A percentile compares a stretch with the other conserved stretches of the same genome.
These are phyloP conservation scores for Xylaria sp. DNA, from an alignment of 2,329 filamentous ascomycete genomes.

Conservation along the genomic window DNA sequence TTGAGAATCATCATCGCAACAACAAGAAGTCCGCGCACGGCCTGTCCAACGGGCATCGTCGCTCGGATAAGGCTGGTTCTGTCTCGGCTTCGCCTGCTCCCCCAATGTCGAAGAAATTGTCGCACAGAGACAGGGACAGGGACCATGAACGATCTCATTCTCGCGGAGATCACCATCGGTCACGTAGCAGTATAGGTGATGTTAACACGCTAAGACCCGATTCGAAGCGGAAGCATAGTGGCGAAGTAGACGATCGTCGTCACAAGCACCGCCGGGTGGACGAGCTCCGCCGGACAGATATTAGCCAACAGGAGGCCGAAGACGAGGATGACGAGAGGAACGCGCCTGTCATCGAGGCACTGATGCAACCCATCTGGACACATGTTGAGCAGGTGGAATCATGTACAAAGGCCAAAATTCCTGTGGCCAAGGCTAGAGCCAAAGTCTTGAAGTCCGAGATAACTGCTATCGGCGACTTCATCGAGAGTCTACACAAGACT, in stretches of 20 bases:
- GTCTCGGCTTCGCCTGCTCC: constrained; percentile 74
- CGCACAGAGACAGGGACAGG: constrained; percentile 51
- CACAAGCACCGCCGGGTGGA: constrained; percentile 58
- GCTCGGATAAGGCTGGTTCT: constrained; percentile 59
- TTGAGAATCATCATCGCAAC: constrained; percentile 93
- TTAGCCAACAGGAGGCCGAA: constrained; percentile 40
- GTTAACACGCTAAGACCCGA: constrained; percentile 56
- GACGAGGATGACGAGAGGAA: constrained; percentile 44
- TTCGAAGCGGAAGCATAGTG: constrained; percentile 63
- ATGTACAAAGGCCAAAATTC: constrained; percentile 40
- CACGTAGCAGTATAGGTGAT: constrained; percentile 55
- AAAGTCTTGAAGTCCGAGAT: constrained; percentile 40
- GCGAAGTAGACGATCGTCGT: constrained; percentile 53
- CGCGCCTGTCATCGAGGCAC: constrained; percentile 36
- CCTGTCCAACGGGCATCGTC: constrained; percentile 62
- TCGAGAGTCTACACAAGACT: constrained; percentile 38
- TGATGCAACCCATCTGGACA: constrained; percentile 40
- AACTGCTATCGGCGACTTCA: constrained; percentile 41
- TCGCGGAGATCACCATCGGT: constrained; percentile 52
- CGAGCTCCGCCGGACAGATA: constrained; percentile 41
- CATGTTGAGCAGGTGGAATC: constrained; percentile 37
- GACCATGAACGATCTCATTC: constrained; percentile 46
- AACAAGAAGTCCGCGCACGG: constrained; percentile 72
- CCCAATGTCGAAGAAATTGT: constrained; percentile 50
- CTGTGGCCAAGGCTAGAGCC: constrained; percentile 38